Evolutionary conservation across 805 yeast species (phyloP).

Genomic region (Lachancea cidri): DNA sequence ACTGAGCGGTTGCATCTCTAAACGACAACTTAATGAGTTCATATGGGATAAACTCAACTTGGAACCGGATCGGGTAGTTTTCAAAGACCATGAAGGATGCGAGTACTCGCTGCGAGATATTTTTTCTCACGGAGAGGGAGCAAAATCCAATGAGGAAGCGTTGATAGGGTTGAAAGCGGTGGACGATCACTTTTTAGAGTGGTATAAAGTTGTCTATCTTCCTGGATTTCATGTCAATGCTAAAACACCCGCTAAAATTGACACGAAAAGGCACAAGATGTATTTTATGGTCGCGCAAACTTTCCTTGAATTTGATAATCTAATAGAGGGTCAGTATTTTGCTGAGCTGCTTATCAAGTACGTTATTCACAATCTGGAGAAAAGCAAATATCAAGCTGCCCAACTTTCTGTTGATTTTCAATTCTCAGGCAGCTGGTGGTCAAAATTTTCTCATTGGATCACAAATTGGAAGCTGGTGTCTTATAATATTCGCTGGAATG

Average conservation of each 20-base stretch:
- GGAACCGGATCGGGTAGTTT: conserved; percentile 35
- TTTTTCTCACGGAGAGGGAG: conserved; percentile 16
- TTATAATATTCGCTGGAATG: conserved; percentile 37
- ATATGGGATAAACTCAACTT: conserved; percentile 34
- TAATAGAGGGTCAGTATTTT: conserved; percentile 36
- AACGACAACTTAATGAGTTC: conserved; percentile 32
- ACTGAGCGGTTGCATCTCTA: conserved; percentile 27
- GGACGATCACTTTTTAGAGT: conserved; percentile 26
- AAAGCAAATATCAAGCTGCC: conserved; percentile 36
- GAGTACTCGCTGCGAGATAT: conserved; percentile 23
- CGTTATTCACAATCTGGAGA: conserved; percentile 32
- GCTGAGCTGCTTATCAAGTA: conserved; percentile 32
- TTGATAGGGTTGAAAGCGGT: conserved; percentile 29
- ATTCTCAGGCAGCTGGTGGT: conserved; percentile 30
- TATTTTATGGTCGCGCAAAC: conserved; percentile 31
- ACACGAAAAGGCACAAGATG: conserved; percentile 23
- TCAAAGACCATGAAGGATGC: conserved; percentile 19
- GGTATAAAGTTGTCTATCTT: conserved; percentile 23
- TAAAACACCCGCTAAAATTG: conserved; percentile 2
- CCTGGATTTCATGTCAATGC: conserved; percentile 21
- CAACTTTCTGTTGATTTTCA: conserved; percentile 36
- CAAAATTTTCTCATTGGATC: conserved; percentile 33
- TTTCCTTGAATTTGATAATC: conserved; percentile 35
- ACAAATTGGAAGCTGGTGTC: conserved; percentile 35
- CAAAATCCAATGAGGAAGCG: conserved; percentile 14